A percentile compares a stretch with the other conserved stretches of the same genome.
Evolutionary conservation across 208 protist species (phyloP).

Genomic region (Acanthamoeba polyphaga): DNA sequence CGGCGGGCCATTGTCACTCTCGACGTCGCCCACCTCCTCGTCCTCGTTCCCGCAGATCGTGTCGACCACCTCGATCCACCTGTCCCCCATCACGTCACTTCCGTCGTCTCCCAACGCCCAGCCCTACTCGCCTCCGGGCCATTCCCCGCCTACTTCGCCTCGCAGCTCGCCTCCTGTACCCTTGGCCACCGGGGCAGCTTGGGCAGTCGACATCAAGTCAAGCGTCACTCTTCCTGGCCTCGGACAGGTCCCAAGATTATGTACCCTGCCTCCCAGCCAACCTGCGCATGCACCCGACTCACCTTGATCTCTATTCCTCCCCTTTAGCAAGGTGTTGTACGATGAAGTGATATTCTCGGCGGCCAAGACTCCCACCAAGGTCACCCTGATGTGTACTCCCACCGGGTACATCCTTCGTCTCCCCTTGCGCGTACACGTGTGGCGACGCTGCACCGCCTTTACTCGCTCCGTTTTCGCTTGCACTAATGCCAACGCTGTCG

Average conservation of each 20-base stretch:
- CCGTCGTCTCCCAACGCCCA: constrained; percentile 2
- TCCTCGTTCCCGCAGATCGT: background rate
- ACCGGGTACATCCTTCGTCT: background rate
- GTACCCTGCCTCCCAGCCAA: background rate
- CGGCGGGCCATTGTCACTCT: background rate
- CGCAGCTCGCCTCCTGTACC: constrained; percentile 18
- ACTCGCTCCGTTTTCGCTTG: background rate
- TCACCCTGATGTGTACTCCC: constrained; percentile 40
- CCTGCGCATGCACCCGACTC: background rate
- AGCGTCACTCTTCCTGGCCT: background rate
- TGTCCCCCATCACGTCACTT: background rate
- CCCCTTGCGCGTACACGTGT: background rate
- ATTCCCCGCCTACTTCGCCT: constrained; percentile 17
- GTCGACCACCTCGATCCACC: background rate
- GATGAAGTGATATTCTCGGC: constrained; percentile 59
- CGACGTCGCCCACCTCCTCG: background rate
- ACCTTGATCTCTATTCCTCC: background rate
- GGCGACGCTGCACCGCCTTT: too few species aligned
- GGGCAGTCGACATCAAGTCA: background rate
- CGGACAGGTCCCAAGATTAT: constrained; percentile 31
- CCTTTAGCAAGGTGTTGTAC: background rate
- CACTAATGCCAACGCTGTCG: background rate
- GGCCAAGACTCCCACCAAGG: constrained; percentile 63
- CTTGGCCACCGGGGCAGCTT: background rate
- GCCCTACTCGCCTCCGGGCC: constrained; percentile 25